phyloP scores from a whole-genome alignment of 306 rosid species.

The Malus orientalis region DNA sequence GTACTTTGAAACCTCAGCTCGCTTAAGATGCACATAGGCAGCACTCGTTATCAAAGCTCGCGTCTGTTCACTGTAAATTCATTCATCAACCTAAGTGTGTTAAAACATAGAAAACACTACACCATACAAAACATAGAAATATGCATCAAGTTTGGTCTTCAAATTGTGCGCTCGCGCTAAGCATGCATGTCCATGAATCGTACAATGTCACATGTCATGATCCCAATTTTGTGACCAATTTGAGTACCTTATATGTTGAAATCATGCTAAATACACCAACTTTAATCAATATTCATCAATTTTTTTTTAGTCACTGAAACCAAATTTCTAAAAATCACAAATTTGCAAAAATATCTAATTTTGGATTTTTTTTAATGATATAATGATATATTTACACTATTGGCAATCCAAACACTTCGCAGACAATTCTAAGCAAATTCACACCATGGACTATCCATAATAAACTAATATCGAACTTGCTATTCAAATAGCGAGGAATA shows the following conservation, averaged over 20 bases:
- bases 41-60: constrained; percentile 83
- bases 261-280: not conserved
- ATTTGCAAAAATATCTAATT: too few species aligned
- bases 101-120: not conserved
- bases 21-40: constrained; percentile 88
- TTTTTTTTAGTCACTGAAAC: too few species aligned
- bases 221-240: not conserved
- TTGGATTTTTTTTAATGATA: too few species aligned
- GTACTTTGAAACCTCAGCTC: constrained; percentile 72
- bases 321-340: too few species aligned
- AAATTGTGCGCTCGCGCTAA: not conserved
- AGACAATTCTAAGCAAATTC: too few species aligned
- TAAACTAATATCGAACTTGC: too few species aligned
- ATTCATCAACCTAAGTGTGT: not conserved
- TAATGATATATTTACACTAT: too few species aligned
- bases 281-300: not conserved
- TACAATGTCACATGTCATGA: not conserved
- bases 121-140: not conserved
- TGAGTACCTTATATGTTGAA: not conserved
- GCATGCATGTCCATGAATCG: too few species aligned
- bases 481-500: too few species aligned
- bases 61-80: constrained; percentile 67
- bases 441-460: too few species aligned
- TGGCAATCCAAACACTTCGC: too few species aligned
- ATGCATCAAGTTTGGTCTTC: not conserved